Percentiles rank a stretch among this genome's conserved stretches.
Conservation (phyloP, 2,329 filamentous ascomycete species). For the Lasiodiplodia theobromae region DNA sequence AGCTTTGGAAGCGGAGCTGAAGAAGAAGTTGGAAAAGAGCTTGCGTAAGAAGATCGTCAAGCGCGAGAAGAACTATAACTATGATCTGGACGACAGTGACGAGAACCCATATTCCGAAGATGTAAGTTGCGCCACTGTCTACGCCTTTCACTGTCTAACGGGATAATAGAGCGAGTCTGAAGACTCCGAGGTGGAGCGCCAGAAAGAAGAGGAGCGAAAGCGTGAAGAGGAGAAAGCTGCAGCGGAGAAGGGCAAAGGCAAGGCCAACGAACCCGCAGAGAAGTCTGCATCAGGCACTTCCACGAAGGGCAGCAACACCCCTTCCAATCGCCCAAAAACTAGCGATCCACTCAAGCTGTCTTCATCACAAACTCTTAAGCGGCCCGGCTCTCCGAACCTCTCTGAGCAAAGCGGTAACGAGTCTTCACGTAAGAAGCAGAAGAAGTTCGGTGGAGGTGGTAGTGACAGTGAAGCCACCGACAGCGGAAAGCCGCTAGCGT, state of each 20-base stretch:
- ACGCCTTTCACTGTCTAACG: neutral
- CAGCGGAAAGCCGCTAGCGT: conserved; percentile 52
- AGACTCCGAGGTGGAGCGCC: conserved; percentile 70
- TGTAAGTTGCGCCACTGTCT: conserved; percentile 32
- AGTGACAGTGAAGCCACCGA: conserved; percentile 16
- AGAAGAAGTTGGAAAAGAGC: conserved; percentile 76
- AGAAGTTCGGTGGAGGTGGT: conserved; percentile 44
- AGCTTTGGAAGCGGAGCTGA: conserved; percentile 71
- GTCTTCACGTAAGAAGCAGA: conserved; percentile 76
- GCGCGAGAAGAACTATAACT: conserved; percentile 85
- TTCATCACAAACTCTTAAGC: conserved; percentile 67
- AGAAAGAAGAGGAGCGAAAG: conserved; percentile 64
- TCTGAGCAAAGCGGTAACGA: conserved; percentile 95
- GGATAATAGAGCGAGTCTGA: conserved; percentile 61
- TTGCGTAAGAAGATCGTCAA: conserved; percentile 83
- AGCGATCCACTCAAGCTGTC: conserved; percentile 55
- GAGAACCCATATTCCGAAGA: conserved; percentile 55
- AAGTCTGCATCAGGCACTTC: conserved; percentile 61
- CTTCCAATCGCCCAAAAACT: conserved; percentile 62
- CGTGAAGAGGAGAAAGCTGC: conserved; percentile 60
- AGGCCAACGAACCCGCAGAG: conserved; percentile 47
- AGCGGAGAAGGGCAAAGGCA: conserved; percentile 54
- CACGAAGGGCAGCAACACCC: conserved; percentile 74
- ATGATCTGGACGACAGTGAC: conserved; percentile 71
- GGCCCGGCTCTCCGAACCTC: conserved; percentile 82